phyloP scores from a whole-genome alignment of 306 rosid genomes.

The Begonia fuchsioides region DNA sequence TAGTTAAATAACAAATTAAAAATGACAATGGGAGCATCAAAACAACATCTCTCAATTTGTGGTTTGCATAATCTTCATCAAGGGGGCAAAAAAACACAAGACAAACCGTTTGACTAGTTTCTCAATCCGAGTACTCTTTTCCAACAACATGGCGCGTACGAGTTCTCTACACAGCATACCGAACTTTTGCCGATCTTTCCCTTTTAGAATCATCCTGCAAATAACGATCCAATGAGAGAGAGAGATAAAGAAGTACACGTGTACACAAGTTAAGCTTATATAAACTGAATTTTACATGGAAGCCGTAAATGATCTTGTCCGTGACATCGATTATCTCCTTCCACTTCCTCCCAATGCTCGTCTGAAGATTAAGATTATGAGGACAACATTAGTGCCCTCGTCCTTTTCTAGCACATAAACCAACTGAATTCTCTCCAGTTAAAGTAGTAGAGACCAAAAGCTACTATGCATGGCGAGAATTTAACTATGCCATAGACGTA shows the following conservation, averaged over 20 bases:
- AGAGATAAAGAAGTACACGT: conserved; percentile 8
- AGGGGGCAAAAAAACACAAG: no score
- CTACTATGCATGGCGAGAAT: no score
- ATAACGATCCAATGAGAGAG: conserved; percentile 12
- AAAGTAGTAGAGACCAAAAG: no score
- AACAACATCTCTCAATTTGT: no score
- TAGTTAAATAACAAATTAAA: no score
- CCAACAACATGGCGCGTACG: background rate
- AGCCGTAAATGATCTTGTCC: conserved; percentile 56
- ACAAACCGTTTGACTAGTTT: background rate
- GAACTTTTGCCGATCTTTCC: conserved; percentile 47
- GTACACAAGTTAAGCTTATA: background rate
- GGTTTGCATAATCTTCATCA: no score
- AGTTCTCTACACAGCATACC: conserved; percentile 37
- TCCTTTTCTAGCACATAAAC: no score
- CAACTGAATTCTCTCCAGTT: no score
- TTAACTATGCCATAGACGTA: no score
- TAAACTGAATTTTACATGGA: conserved; percentile 46
- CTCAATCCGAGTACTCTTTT: background rate
- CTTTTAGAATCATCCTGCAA: conserved; percentile 76
- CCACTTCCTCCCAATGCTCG: conserved; percentile 92
- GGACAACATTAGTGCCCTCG: conserved; percentile 7
- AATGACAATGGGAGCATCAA: no score
- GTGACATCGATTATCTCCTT: conserved; percentile 59
- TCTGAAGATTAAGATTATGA: conserved; percentile 31